Evolutionary conservation across 2,329 filamentous ascomycete genomes (phyloP), one percentile per base, ranked within the genome.

Genomic region (Coniella lustricola): DNA sequence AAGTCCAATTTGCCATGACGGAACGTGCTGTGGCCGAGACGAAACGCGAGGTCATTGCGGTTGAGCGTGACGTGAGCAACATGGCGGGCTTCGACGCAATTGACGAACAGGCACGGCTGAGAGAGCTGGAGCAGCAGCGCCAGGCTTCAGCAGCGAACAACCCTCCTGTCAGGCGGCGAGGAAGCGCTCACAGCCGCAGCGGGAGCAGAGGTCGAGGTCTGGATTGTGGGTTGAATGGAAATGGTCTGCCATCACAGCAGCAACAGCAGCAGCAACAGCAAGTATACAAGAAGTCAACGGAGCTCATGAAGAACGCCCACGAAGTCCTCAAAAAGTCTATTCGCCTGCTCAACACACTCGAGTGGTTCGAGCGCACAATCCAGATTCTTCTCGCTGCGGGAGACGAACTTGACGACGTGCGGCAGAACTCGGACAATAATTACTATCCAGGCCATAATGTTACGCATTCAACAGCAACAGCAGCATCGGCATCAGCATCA

Each of bases 281-380:
- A 55, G 65, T 68, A 0, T 67, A 66, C 3, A 69, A 69, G 56
- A 69, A 69, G 40, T 72, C 70, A 50, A 71, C 71, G 3, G 66
- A 69, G 42, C 62, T 73, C 16, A 73, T 73, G 70, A 72, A 72
- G 56, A 64, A 68, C 42, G 70, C 70, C 0, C 70, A 73, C 32
- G 69, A 72, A 35, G 69, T 71, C 1, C 58, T 73, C 20, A 71
- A 71, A 47, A 67, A 66, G 12, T 67, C 68, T 1, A 72, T 73
- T 44, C 67, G 71, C 47, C 57, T 73, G 8, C 61, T 73, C 1
- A 69, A 73, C 41, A 73, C 70, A 1, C 62, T 73, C 29, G 59
- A 68, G 18, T 73, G 70, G 70, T 72, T 72, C 65, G 70, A 73
- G 52, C 64, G 70, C 7, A 69, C 67, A 1, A 57, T 72, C 31